A percentile compares a stretch with the other conserved stretches of the same genome.
phyloP scores from a whole-genome alignment of 345 rosid genomes.

The Aegle marmelos region DNA sequence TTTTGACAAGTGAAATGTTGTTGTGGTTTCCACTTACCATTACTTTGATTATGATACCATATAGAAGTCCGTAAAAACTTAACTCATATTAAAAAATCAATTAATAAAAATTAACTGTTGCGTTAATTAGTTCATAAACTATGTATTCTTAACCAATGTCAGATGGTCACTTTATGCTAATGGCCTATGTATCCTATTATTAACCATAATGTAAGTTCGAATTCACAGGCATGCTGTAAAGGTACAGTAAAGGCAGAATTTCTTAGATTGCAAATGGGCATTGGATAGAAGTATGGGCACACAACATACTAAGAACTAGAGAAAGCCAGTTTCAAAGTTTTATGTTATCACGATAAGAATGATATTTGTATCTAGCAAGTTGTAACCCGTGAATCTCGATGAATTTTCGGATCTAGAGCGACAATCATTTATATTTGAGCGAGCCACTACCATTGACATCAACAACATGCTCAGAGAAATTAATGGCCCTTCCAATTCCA shows the following conservation, averaged over 20 bases:
- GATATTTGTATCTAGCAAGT: not conserved
- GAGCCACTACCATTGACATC: conserved; percentile 2
- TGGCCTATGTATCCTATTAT: not conserved
- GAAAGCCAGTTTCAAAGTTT: not conserved
- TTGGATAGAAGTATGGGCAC: not conserved
- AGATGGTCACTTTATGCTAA: not conserved
- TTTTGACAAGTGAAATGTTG: too few species aligned
- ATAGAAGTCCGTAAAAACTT: too few species aligned
- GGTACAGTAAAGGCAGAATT: not conserved
- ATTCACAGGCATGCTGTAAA: not conserved
- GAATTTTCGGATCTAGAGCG: too few species aligned
- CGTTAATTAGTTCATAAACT: too few species aligned
- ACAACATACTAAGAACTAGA: not conserved
- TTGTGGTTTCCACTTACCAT: too few species aligned
- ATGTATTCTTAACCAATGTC: too few species aligned
- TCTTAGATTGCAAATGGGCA: not conserved
- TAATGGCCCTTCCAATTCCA: not conserved
- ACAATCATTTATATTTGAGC: not conserved
- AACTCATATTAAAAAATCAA: too few species aligned
- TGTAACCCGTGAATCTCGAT: not conserved
- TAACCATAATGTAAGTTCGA: not conserved
- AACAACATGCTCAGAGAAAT: not conserved
- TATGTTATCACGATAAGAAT: conserved; percentile 8
- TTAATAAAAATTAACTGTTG: too few species aligned
- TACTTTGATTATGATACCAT: too few species aligned